Base-by-base conservation (phyloP, 73 alveolate genomes). In the Strombidium stylifer region DNA sequence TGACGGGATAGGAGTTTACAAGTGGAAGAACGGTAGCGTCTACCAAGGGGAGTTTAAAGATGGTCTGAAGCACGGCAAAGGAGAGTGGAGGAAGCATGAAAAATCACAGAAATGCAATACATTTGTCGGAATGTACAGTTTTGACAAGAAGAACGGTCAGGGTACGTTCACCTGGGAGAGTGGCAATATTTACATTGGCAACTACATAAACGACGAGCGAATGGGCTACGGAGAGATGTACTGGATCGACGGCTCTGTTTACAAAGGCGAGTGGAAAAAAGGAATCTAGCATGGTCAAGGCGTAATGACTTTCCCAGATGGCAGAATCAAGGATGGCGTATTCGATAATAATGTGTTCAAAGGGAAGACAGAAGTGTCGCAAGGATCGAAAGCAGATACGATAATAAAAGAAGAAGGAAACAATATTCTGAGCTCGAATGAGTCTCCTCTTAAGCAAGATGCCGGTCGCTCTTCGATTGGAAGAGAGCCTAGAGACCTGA, bases 1-100 rank as follows among this genome's bases (percentile, higher is more conserved):
- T n/a, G 67, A 69, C 30, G 89, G 89, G 11, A 10, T 19, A 31
- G 68, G 68, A 19, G 24, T 27, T 27, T 53, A 53, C 27, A 53
- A 53, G 31, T 53, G 68, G 68, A 53, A 53, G 31, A 53, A 53
- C 24, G 68, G 68, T 18, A 27, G 51, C 16, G 49, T 53, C 4
- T 77, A 77, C 54, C 52, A 48, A 28, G 89, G 89, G 11, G 54
- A 77, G 42, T 77, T 77, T 53, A 57, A 28, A 19, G 69, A 77
- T 69, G 82, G 89, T 8, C 70, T 77, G 54, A 77, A 79, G 57
- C 83, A 77, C 36, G 89, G 89, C 12, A 77, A 58, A 28, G 89
- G 89, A 18, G 31, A 53, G 19, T 77, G 89, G 89, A 70, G 49
- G 45, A 53, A 53, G 20, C 12, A 34, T 21, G 31, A 64, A 41